phyloP scores from a whole-genome alignment of 371 early-diverging fungal genomes.

The Nematocida sp. region DNA sequence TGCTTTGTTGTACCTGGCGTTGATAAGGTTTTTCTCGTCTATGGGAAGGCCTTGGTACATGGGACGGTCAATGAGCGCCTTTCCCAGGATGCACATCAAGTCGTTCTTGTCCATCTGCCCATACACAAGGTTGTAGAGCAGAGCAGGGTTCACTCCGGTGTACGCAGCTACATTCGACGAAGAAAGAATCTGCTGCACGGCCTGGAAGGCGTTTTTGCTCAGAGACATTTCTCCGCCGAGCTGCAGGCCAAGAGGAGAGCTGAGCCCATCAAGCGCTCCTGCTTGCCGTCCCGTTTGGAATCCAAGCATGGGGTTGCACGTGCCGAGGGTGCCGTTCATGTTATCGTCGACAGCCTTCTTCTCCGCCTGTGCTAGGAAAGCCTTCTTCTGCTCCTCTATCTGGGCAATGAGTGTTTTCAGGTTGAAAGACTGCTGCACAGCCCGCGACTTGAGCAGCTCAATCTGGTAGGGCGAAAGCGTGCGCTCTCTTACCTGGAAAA shows the following conservation, averaged over 20 bases:
- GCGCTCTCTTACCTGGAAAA: conserved; percentile 4
- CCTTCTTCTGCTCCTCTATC: neutral
- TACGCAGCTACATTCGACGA: conserved; percentile 16
- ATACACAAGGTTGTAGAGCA: neutral
- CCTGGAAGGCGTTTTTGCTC: neutral
- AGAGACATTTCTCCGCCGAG: conserved; percentile 29
- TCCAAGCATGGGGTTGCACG: conserved; percentile 38
- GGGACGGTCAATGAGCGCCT: neutral
- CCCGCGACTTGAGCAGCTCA: neutral
- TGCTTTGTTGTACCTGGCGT: conserved; percentile 6
- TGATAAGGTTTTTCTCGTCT: conserved; percentile 14
- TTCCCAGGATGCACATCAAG: conserved; percentile 38
- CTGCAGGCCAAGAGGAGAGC: neutral
- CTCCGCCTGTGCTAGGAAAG: neutral
- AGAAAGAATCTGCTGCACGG: conserved; percentile 6
- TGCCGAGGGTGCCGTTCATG: neutral
- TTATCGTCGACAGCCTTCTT: conserved; percentile 3
- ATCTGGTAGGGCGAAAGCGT: conserved; percentile 11
- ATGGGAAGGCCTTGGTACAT: neutral
- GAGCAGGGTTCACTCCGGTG: conserved; percentile 12
- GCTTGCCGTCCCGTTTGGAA: neutral
- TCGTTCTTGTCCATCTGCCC: conserved; percentile 20
- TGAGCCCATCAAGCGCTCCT: conserved; percentile 37
- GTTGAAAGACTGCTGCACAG: neutral
- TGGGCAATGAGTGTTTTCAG: conserved; percentile 18